Evolutionary conservation across 768 basidiomycete species (phyloP).

Genomic region (Hydnomerulius pinastri): DNA sequence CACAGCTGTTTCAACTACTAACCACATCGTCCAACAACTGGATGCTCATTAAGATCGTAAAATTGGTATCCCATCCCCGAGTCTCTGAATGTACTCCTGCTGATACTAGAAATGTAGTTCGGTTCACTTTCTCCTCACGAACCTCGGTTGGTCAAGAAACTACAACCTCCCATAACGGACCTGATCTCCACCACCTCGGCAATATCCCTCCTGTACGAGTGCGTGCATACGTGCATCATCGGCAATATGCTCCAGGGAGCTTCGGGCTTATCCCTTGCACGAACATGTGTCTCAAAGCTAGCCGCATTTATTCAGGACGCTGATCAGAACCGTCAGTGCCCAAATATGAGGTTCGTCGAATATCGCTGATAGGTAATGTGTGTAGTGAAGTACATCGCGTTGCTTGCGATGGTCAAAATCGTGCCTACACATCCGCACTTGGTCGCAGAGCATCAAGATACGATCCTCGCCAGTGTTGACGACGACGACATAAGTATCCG

Average conservation of each 20-base stretch:
- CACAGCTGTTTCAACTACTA: slow-evolving; percentile 89
- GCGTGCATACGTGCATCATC: slow-evolving; percentile 96
- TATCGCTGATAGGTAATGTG: slow-evolving; percentile 18
- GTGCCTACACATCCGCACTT: slow-evolving; percentile 90
- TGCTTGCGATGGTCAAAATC: slow-evolving; percentile 94
- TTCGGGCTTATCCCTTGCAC: slow-evolving; percentile 77
- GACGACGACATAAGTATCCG: slow-evolving; percentile 96
- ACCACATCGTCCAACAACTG: slow-evolving; percentile 97
- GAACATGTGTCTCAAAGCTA: slow-evolving; percentile 89
- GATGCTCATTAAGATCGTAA: slow-evolving; percentile 99
- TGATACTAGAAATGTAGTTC: slow-evolving; percentile 61
- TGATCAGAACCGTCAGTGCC: slow-evolving; percentile 89
- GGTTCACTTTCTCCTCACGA: slow-evolving; percentile 90
- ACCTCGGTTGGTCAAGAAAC: slow-evolving; percentile 90
- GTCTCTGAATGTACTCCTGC: not conserved
- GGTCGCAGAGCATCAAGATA: slow-evolving; percentile 88
- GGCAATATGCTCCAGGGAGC: slow-evolving; percentile 90
- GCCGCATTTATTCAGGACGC: slow-evolving; percentile 88
- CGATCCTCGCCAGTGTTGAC: slow-evolving; percentile 84
- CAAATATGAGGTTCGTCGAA: slow-evolving; percentile 10
- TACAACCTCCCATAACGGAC: slow-evolving; percentile 91
- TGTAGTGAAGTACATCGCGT: slow-evolving; percentile 96
- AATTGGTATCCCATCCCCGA: slow-evolving; percentile 60
- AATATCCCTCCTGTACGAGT: slow-evolving; percentile 95
- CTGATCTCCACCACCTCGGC: slow-evolving; percentile 95